A percentile compares a stretch with the other conserved stretches of the same genome.
These are phyloP conservation scores for Phytophthora cajani DNA, from an alignment of 352 stramenopile species.

Conservation along the genomic window DNA sequence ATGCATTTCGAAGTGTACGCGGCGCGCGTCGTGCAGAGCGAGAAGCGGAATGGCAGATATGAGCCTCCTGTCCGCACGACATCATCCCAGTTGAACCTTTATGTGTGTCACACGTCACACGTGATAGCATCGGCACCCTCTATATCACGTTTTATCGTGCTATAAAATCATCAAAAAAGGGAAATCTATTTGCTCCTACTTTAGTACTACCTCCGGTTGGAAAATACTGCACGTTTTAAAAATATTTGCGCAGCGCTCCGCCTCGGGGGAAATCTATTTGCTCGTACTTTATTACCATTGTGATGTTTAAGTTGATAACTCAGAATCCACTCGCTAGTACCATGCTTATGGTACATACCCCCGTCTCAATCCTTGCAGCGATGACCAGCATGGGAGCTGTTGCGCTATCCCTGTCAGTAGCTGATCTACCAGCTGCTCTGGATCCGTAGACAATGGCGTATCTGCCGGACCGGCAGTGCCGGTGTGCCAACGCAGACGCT, in stretches of 20 bases:
- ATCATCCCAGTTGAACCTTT: background rate
- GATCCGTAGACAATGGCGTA: background rate
- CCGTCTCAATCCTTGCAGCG: background rate
- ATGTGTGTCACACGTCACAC: conserved; percentile 13
- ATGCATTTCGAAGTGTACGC: conserved; percentile 14
- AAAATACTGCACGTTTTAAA: too few species aligned
- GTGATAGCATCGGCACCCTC: conserved; percentile 19
- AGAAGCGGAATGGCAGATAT: conserved; percentile 24
- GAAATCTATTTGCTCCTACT: too few species aligned
- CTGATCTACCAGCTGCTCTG: background rate
- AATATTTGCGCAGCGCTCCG: too few species aligned
- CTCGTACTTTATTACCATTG: background rate
- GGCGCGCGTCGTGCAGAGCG: background rate
- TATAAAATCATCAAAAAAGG: background rate
- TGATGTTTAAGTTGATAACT: background rate
- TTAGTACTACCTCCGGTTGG: too few species aligned
- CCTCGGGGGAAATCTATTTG: too few species aligned
- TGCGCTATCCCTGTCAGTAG: background rate
- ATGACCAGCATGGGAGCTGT: background rate
- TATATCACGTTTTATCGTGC: background rate
- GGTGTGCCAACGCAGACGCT: background rate
- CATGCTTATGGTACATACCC: background rate
- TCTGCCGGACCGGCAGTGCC: too few species aligned
- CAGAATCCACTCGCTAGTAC: background rate
- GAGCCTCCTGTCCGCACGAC: background rate